Base-by-base conservation (phyloP, 441 rosid species). In the Pelargonium fulgidum region DNA sequence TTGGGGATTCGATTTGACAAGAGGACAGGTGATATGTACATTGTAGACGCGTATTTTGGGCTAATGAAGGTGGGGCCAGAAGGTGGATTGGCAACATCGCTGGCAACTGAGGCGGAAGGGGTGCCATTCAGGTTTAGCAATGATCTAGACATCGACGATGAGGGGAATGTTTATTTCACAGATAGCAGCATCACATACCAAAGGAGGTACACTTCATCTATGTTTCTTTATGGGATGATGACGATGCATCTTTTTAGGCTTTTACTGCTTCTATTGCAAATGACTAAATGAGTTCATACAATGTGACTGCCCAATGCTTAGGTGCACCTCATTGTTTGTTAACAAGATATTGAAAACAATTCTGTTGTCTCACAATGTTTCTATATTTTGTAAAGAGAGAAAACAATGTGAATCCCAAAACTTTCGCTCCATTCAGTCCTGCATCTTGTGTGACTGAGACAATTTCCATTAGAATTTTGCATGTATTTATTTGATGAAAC, bases 31-130 rank as follows among this genome's bases (percentile, higher is more conserved):
- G 95, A 89, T 76, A 85, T 93, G 62, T 91, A 86, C 79, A 91
- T 93, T 11, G 97, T 93, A 13, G 98, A 93, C 75, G 96, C 98
- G 0, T 93, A 93, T 73, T 79, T 89, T 62, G 95, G 97, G 75
- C 80, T 93, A 75, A 59, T 91, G 87, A 91, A 87, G 79, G 98
- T 93, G 2, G 96, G 97, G 14, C 92, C 96, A 36, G 86, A 87
- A 79, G 97, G 98, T 62, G 96, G 98, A 50, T 72, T 88, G 68
- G 98, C 97, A 10, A 83, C 80, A 52, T 81, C 89, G 24, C 86
- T 93, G 68, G 64, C 85, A 47, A 81, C 88, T 45, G 94, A 87
- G 72, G 96, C 91, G 69, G 97, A 89, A 64, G 97, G 97, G 7
- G 81, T 88, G 26, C 93, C 91, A 0, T 65, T 91, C 65, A 63